Evolutionary conservation across 2,329 filamentous ascomycete genomes (phyloP), one percentile per base, ranked within the genome.

Genomic region (Coleophoma cylindrospora): DNA sequence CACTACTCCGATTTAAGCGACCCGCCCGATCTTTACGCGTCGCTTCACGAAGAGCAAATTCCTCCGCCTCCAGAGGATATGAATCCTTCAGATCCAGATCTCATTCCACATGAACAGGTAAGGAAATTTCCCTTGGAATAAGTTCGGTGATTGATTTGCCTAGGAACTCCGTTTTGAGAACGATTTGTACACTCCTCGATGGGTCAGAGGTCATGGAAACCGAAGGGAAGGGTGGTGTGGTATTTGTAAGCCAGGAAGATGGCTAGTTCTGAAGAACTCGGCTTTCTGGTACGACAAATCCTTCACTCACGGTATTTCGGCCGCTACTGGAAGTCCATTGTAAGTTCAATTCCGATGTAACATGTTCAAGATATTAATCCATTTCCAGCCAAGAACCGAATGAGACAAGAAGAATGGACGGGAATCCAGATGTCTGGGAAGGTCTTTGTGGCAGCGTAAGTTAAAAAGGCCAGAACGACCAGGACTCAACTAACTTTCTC

Each of bases 221-320:
- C 91, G 91, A 73, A 84, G 89, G 40, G 89, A 92, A 67, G 89
- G 89, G 3, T 95, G 89, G 89, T 95, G 89, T 61, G 88, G 89
- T 19, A 87, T 92, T 59, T 95, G 89, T 74, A 91, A 91, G 66
- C 86, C 88, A 2, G 88, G 88, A 3, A 77, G 88, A 45, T 95
- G 90, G 90, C 79, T 92, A 48, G 88, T 91, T 14, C 74, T 95
- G 52, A 95, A 94, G 73, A 94, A 95, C 70, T 91, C 87, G 49
- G 89, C 89, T 7, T 95, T 89, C 67, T 95, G 90, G 89, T 95
- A 95, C 68, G 89, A 95, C 72, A 92, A 94, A 74, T 89, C 86
- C 50, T 95, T 94, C 66, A 89, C 87, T 2, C 90, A 95, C 63
- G 89, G 89, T 45, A 89, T 95, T 66, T 90, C 86, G 63, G 89